phyloP scores from a whole-genome alignment of 257 asterid genomes.

The Rauvolfia tetraphylla region DNA sequence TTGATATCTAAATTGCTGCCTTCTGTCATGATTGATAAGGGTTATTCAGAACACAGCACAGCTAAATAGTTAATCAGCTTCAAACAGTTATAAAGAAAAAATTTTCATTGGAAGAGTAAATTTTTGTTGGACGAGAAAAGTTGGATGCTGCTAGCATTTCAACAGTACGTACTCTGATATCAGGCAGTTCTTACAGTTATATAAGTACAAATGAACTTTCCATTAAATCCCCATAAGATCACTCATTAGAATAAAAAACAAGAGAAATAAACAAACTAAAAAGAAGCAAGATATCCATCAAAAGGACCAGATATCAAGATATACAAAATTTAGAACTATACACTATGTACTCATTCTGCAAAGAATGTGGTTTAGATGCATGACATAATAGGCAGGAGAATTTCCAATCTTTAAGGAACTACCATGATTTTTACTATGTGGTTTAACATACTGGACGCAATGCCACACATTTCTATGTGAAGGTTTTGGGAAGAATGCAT shows the following conservation, averaged over 20 bases:
- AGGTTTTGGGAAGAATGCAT: background rate
- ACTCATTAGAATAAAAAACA: background rate
- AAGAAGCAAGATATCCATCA: background rate
- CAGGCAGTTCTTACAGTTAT: background rate
- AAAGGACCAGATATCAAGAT: background rate
- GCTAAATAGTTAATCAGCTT: background rate
- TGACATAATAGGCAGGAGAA: background rate
- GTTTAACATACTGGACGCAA: slow-evolving; percentile 8
- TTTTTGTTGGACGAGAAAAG: too few species aligned
- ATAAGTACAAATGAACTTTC: background rate
- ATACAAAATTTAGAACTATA: background rate
- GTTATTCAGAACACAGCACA: background rate
- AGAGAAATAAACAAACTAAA: background rate
- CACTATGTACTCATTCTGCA: background rate
- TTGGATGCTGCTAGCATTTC: too few species aligned
- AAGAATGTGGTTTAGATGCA: background rate
- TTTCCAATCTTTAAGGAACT: background rate
- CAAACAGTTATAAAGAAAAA: background rate
- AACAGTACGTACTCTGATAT: background rate
- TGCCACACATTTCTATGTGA: background rate
- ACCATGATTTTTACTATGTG: background rate
- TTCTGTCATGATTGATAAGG: background rate
- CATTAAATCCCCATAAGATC: too few species aligned
- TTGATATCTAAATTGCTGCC: background rate
- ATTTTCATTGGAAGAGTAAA: too few species aligned